These are phyloP conservation scores for Pelargonium myrrhifolium DNA, from an alignment of 441 rosid species.

Conservation along the genomic window DNA sequence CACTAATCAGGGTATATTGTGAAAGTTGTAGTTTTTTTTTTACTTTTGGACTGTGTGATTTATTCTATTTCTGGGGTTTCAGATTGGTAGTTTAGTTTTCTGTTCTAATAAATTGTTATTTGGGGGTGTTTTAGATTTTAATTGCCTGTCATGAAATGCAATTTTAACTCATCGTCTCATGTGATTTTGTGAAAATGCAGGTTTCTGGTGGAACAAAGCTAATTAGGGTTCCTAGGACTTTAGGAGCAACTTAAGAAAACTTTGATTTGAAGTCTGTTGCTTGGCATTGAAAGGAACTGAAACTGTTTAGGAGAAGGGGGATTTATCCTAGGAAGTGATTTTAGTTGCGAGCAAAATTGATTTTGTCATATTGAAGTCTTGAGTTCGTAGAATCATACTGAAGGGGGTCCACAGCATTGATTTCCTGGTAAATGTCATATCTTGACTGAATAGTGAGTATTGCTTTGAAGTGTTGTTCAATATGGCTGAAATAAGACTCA, in stretches of 20 bases:
- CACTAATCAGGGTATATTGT: neutral
- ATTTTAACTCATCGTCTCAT: neutral
- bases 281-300: neutral
- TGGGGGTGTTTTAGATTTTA: conserved; percentile 1
- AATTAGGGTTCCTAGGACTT: neutral
- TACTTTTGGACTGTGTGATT: neutral
- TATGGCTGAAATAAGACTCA: conserved; percentile 81
- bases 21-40: neutral
- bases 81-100: neutral
- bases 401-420: conserved; percentile 10
- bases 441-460: conserved; percentile 12
- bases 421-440: conserved; percentile 22
- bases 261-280: neutral
- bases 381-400: conserved; percentile 10
- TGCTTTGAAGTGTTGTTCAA: conserved; percentile 23
- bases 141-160: neutral
- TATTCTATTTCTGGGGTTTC: neutral
- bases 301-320: neutral
- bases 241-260: neutral
- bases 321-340: neutral
- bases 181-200: conserved; percentile 8
- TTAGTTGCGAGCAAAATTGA: neutral
- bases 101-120: neutral
- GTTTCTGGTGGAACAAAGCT: neutral
- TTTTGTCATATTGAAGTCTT: conserved; percentile 14